These are phyloP conservation scores for Claviceps sorghi DNA, from an alignment of 2,329 filamentous ascomycete genomes.

Conservation along the genomic window DNA sequence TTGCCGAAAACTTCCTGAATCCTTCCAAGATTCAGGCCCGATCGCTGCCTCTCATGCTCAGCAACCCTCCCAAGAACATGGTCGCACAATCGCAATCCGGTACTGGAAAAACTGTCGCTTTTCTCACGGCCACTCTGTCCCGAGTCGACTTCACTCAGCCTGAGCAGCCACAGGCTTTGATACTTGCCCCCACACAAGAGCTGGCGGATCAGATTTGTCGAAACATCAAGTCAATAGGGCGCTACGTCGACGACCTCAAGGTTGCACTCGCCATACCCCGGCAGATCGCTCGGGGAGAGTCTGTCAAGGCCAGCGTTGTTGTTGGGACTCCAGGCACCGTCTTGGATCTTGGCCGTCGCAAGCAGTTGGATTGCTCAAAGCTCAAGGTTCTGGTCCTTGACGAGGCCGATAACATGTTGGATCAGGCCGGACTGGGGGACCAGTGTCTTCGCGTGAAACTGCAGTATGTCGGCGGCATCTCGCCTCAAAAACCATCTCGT, in stretches of 20 bases:
- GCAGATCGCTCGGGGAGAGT: constrained; percentile 50
- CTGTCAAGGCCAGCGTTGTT: constrained; percentile 62
- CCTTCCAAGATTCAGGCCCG: constrained; percentile 97
- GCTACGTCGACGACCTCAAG: constrained; percentile 61
- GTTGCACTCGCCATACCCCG: constrained; percentile 77
- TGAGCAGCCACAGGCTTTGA: constrained; percentile 66
- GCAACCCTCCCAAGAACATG: constrained; percentile 79
- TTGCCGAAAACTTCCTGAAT: constrained; percentile 75
- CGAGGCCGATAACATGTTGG: constrained; percentile 97
- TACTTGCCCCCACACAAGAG: constrained; percentile 85
- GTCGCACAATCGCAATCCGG: constrained; percentile 98
- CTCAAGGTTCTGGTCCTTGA: constrained; percentile 82
- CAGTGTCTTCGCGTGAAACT: constrained; percentile 82
- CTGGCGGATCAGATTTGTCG: constrained; percentile 86
- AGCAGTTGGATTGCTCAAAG: constrained; percentile 54
- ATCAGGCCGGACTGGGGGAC: constrained; percentile 86
- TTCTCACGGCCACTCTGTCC: constrained; percentile 80
- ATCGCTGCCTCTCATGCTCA: constrained; percentile 76
- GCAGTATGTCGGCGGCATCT: constrained; percentile 30
- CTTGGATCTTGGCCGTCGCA: constrained; percentile 68
- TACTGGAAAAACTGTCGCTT: constrained; percentile 94
- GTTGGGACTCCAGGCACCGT: constrained; percentile 92
- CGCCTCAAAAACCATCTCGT: background rate
- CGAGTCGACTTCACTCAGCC: constrained; percentile 62
- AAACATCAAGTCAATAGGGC: constrained; percentile 70